Evolutionary conservation across 2,329 filamentous ascomycete genomes (phyloP), one percentile per base, ranked within the genome.

Genomic region (Sporothrix pseudoabietina): DNA sequence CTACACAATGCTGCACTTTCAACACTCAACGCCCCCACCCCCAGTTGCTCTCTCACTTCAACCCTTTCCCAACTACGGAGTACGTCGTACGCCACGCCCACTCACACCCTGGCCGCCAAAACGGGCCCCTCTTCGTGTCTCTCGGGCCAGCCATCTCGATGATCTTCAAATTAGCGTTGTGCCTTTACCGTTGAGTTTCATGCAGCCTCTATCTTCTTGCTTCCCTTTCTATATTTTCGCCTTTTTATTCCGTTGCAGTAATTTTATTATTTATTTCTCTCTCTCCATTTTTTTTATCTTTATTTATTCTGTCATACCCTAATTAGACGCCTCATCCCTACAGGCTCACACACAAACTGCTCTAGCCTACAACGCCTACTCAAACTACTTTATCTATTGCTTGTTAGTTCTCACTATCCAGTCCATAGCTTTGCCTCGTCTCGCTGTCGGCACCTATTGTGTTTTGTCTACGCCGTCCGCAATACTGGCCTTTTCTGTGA

Each of bases 121-220:
- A 66, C 57, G 70, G 69, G 69, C 69, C 69, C 69, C 69, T 71
- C 19, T 52, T 57, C 41, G n/a, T 57, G 54, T 54, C 55, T 63
- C 26, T 52, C 26, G 44, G 57, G 55, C 69, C 54, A 52, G 35
- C 69, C 55, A 63, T 71, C 70, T 63, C 41, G 57, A 71, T 66
- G 70, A 71, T 71, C 70, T 65, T 47, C 57, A 47, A 49, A 41
- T 35, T 71, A 71, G 57, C 70, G 59, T 44, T 39, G 26, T 41
- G 54, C 52, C 52, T 70, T 41, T 35, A 9, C 68, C 35, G 66
- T 70, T 26, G 39, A 14, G 52, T 65, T 71, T 44, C 44, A 19
- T 71, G 69, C 69, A 63, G 41, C 69, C 69, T 71, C 39, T 59
- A 39, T 54, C 14, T 47, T 41, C 32, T 69, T 69, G 32, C n/a